Percentiles rank a stretch among this genome's conserved stretches.
Conservation (phyloP, 805 yeast genomes). For the Scheffersomyces stipitis region DNA sequence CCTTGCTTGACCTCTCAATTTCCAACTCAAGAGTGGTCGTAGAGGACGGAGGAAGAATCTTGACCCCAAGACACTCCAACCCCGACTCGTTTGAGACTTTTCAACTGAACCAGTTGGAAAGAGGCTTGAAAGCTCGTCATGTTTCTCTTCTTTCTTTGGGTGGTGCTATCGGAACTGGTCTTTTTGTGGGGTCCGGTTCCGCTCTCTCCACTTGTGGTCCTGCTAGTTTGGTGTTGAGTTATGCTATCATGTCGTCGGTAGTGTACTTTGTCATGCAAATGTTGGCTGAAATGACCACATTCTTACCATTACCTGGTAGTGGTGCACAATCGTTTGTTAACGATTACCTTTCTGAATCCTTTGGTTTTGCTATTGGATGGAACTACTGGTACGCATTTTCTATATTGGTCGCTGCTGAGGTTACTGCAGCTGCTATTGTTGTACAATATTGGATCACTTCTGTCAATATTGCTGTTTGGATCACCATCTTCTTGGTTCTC, state of each 20-base stretch:
- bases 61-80: slow-evolving; percentile 18
- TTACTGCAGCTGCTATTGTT: slow-evolving; percentile 43
- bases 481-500: slow-evolving; percentile 30
- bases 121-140: slow-evolving; percentile 14
- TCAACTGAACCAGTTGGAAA: slow-evolving; percentile 15
- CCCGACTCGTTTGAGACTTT: slow-evolving; percentile 15
- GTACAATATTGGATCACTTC: slow-evolving; percentile 33
- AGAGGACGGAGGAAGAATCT: slow-evolving; percentile 19
- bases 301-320: slow-evolving; percentile 34
- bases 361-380: slow-evolving; percentile 35
- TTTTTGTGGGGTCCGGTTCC: slow-evolving; percentile 28
- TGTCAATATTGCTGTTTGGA: slow-evolving; percentile 40
- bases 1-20: slow-evolving; percentile 26
- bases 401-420: slow-evolving; percentile 35
- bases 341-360: slow-evolving; percentile 26
- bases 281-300: slow-evolving; percentile 35
- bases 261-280: slow-evolving; percentile 31
- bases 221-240: slow-evolving; percentile 15
- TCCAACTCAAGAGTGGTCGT: slow-evolving; percentile 26
- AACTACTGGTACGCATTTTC: slow-evolving; percentile 35
- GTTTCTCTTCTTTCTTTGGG: slow-evolving; percentile 17
- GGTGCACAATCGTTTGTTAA: slow-evolving; percentile 32
- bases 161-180: slow-evolving; percentile 22
- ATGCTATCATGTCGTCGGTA: slow-evolving; percentile 17
- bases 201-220: slow-evolving; percentile 20